Evolutionary conservation across 495 filamentous ascomycete species (phyloP).

Genomic region (Neurospora intermedia): DNA sequence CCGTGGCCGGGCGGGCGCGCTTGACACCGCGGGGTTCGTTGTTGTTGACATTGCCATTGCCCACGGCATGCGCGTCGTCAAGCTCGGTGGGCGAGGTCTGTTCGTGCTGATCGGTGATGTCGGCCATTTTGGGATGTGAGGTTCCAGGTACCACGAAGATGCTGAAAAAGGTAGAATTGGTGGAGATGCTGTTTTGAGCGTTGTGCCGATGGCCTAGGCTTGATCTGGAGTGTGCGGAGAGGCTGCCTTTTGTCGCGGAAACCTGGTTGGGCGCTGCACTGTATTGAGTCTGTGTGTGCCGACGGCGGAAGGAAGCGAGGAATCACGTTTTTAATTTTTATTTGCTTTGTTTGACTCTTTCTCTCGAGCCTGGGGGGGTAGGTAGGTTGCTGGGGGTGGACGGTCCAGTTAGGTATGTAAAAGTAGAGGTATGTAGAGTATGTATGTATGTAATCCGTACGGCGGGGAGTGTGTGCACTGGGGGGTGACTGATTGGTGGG

Average conservation of each 20-base stretch:
- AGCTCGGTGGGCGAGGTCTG: slow-evolving; percentile 49
- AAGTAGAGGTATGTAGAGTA: not conserved
- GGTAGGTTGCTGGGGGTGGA: not conserved
- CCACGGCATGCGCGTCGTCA: slow-evolving; percentile 49
- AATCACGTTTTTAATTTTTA: slow-evolving; percentile 30
- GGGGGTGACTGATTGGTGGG: not conserved
- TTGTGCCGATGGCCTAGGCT: slow-evolving; percentile 49
- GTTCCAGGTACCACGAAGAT: slow-evolving; percentile 38
- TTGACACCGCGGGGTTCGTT: slow-evolving; percentile 76
- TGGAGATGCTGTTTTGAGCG: slow-evolving; percentile 48
- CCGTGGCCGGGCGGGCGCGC: slow-evolving; percentile 69
- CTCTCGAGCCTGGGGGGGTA: slow-evolving; percentile 4
- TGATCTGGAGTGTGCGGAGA: slow-evolving; percentile 46
- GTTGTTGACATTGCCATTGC: slow-evolving; percentile 47
- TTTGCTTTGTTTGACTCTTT: slow-evolving; percentile 23
- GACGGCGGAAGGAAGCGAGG: slow-evolving; percentile 36
- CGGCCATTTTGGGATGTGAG: slow-evolving; percentile 39
- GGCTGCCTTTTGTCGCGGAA: slow-evolving; percentile 40
- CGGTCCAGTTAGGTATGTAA: slow-evolving; percentile 18
- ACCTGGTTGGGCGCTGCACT: slow-evolving; percentile 43
- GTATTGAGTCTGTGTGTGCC: slow-evolving; percentile 39
- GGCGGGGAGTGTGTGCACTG: not conserved
- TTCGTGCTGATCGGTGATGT: slow-evolving; percentile 52
- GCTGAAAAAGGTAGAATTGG: slow-evolving; percentile 34
- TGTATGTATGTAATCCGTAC: not conserved